Base-by-base conservation (phyloP, 768 basidiomycete species). In the Leucosporidium scottii region DNA sequence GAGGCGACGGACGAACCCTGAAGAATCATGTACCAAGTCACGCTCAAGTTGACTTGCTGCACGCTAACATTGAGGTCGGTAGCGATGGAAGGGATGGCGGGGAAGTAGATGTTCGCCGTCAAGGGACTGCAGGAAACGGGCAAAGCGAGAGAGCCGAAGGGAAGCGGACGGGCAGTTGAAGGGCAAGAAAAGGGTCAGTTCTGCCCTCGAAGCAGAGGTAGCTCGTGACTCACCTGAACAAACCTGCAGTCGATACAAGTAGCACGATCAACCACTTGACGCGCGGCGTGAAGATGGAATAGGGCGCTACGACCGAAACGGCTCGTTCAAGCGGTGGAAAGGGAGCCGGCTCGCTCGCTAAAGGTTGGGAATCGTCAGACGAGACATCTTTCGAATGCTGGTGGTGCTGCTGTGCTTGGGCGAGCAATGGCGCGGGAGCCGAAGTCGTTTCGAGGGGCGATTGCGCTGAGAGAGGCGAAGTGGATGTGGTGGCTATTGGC, bases 81-180 rank as follows among this genome's bases (percentile, higher is more conserved):
- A 0, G 73, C 36, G 44, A 74, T 66, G 34, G 62, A 27, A 3
- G 73, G 70, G 18, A 74, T 71, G 44, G 56, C 65, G 4, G 73
- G 73, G 25, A 69, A 54, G 61, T 58, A 74, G 58, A 69, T 71
- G 39, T 74, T 74, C 57, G 69, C 69, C 1, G 68, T 48, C 21
- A 69, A 28, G 17, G 64, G 53, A 20, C 54, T 66, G 21, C 39
- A 44, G 39, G 39, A 15, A 2, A 2, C 10, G 39, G 39, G 10
- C 8, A 13, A 44, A 15, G 39, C 13, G 15, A 44, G 15, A 44
- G 15, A 12, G 39, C 39, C 39, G 39, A 44, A 15, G 13, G 39
- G 6, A 34, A 13, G 39, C 39, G 39, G 39, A 9, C 3, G 39
- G 34, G 34, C 34, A 36, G 39, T 44, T 8, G 39, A 44, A 44